Base-by-base conservation (phyloP, 768 basidiomycete genomes). In the Suillus subaureus region DNA sequence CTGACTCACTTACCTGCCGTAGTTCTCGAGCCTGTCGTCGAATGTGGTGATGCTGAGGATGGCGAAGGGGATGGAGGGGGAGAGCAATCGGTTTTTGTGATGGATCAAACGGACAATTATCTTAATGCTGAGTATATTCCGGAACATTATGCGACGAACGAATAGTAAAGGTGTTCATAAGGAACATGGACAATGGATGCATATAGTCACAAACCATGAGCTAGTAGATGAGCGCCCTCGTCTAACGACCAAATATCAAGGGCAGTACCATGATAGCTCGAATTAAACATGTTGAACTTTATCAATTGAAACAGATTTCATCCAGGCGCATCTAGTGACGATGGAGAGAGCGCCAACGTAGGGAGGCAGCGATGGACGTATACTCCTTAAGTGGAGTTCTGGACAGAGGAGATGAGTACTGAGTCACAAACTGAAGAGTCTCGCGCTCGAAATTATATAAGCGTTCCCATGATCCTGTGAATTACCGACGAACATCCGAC, bases 21-120 rank as follows among this genome's bases (percentile, higher is more conserved):
- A 75, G 71, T 85, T 85, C 70, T 86, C 84, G 61, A 85, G 84
- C 66, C 65, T 85, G 52, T 79, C 80, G 18, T 81, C 84, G 35
- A 85, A 86, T 62, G 80, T 85, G 63, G 77, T 85, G 15, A 79
- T 85, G 80, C 69, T 81, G 58, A 68, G 79, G 64, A 80, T 82
- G 70, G 82, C 82, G 21, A 80, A 77, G 68, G 83, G 83, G n/a
- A 73, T 81, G 65, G 75, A 78, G 16, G 65, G 73, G 0, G 67
- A 70, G 1, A 78, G 74, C n/a, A 83, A 79, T 68, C 76, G 81
- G 35, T 81, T 84, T 66, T 71, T 84, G 61, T 84, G 75, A 79
- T 28, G 13, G 7, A 58, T 37, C 9, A 40, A 39, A 62, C 6
- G 21, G 31, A 62, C 23, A 52, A n/a, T 28, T 57, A 57, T 28